phyloP scores from a whole-genome alignment of 345 rosid species.

The Geranium rotundifolium region DNA sequence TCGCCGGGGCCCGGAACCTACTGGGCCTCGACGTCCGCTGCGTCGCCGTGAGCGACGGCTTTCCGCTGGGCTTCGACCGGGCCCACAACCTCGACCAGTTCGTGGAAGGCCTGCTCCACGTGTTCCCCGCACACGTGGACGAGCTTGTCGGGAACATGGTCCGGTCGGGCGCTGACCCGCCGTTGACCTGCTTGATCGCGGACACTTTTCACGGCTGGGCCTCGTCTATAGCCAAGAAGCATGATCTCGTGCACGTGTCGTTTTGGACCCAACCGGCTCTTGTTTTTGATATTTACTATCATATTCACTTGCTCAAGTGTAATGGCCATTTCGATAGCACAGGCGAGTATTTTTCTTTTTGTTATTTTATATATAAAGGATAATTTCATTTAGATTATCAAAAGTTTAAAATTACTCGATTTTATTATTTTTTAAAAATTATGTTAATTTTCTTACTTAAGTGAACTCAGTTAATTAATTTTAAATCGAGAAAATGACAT shows the following conservation, averaged over 20 bases:
- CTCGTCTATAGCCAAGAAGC: constrained; percentile 48
- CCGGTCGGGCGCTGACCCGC: neutral
- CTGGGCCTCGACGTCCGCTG: constrained; percentile 65
- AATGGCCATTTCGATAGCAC: no score
- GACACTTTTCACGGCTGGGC: constrained; percentile 76
- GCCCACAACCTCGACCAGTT: constrained; percentile 68
- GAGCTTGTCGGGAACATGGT: constrained; percentile 32
- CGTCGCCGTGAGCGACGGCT: constrained; percentile 55
- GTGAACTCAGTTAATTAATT: no score
- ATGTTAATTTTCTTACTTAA: no score
- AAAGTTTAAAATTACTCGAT: no score
- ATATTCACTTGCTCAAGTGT: no score
- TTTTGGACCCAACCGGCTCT: constrained; percentile 85
- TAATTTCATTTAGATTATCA: no score
- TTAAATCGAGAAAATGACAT: no score
- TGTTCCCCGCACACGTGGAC: constrained; percentile 55
- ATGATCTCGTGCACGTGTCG: constrained; percentile 48
- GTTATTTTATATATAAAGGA: no score
- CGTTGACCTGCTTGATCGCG: constrained; percentile 41
- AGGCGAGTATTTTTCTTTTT: no score
- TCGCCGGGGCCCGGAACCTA: constrained; percentile 30
- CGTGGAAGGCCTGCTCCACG: constrained; percentile 37
- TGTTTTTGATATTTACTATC: constrained; percentile 55
- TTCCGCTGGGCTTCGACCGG: constrained; percentile 57
- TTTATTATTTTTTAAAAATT: no score